Conservation (phyloP, 768 basidiomycete species). For the Kwoniella europaea region DNA sequence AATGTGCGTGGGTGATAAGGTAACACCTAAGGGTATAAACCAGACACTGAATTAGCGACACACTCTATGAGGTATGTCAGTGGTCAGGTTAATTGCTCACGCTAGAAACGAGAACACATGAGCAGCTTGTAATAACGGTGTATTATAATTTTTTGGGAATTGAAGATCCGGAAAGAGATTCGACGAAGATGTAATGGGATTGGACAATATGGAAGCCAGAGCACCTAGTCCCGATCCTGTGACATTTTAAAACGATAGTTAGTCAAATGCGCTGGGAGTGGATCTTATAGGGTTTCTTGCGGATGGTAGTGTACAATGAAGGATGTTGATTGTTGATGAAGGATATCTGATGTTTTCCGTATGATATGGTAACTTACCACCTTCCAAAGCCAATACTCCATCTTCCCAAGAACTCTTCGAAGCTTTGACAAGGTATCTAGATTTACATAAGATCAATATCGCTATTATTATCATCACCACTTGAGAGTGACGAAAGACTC, state of each 20-base stretch:
- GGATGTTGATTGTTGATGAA: no score
- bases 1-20: constrained; percentile 83
- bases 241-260: not conserved
- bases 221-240: constrained; percentile 86
- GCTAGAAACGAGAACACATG: constrained; percentile 54
- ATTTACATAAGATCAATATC: not conserved
- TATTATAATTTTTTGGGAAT: constrained; percentile 41
- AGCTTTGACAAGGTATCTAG: constrained; percentile 87
- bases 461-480: no score
- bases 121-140: constrained; percentile 49
- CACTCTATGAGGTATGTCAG: no score
- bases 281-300: no score
- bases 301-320: no score
- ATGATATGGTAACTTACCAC: constrained; percentile 64
- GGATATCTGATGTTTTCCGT: no score
- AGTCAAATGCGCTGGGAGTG: no score
- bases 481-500: constrained; percentile 52
- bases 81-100: no score
- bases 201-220: constrained; percentile 66
- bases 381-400: constrained; percentile 83
- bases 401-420: constrained; percentile 71
- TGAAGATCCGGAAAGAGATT: constrained; percentile 29
- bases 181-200: constrained; percentile 9
- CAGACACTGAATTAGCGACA: no score
- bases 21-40: constrained; percentile 70